Base-by-base conservation (phyloP, 805 yeast species). In the Priceomyces fermenticarens region DNA sequence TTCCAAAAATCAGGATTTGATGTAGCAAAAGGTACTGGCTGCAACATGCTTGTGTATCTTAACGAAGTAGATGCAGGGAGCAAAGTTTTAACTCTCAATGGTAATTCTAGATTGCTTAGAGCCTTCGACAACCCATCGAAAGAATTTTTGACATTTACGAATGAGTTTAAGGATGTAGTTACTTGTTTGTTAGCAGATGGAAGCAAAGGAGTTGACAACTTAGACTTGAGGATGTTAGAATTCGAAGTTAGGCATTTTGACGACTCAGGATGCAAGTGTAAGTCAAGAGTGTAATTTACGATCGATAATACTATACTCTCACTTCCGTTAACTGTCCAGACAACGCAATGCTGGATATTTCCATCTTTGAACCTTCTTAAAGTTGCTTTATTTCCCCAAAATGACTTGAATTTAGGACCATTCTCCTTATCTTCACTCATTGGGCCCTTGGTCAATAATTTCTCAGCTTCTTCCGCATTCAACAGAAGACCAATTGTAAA, bases 341-440 rank as follows among this genome's bases (percentile, higher is more conserved):
- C 84, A 41, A 93, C 95, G 59, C 96, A 86, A 63, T 93, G 95
- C 46, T 80, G 83, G 44, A 93, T 89, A 3, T 84, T 72, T 30
- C 97, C 97, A 63, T 93, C 96, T 56, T 87, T 89, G 68, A 91
- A 93, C 58, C 93, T 80, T 70, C 99, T 80, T 41, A 93, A 71
- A 10, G 93, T 87, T 0, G 95, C 81, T 49, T 79, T 83, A 8
- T 76, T 56, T 9, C 97, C 97, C 99, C 99, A 93, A 57, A 93
- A 90, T 4, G 78, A 66, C 49, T 85, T 78, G 67, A 93, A 93
- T 40, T 75, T 72, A 5, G 76, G 67, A 11, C 73, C 80, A 32
- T 67, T 66, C 26, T 79, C 85, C 30, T 77, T 73, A 30, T 77
- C 77, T 10, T 70, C 70, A 47, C 82, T 80, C 30, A 70, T 64